phyloP scores from a whole-genome alignment of 2,329 filamentous ascomycete species.

The Alternaria incomplexa region DNA sequence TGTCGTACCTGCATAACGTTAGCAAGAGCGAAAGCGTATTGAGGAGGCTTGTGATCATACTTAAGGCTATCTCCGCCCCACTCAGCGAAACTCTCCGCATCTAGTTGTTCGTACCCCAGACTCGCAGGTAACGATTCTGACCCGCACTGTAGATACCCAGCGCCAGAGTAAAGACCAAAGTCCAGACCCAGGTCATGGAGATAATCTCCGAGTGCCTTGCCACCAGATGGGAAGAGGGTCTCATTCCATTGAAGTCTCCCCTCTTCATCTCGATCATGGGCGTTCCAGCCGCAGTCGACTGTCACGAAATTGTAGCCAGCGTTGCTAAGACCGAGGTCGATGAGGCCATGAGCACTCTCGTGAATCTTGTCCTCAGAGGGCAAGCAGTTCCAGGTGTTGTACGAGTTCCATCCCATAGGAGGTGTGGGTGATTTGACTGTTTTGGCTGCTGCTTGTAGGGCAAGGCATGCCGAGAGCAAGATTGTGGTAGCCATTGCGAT shows the following conservation, averaged over 20 bases:
- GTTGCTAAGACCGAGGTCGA: slow-evolving; percentile 58
- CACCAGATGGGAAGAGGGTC: slow-evolving; percentile 58
- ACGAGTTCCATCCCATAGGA: slow-evolving; percentile 62
- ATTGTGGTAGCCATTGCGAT: not conserved
- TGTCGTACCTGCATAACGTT: slow-evolving; percentile 40
- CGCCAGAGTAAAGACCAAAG: slow-evolving; percentile 62
- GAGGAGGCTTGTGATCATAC: slow-evolving; percentile 38
- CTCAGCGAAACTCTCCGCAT: slow-evolving; percentile 62
- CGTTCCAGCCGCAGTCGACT: slow-evolving; percentile 65
- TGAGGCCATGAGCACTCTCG: slow-evolving; percentile 60
- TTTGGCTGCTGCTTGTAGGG: slow-evolving; percentile 17
- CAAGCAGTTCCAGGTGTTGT: slow-evolving; percentile 62
- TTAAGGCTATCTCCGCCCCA: slow-evolving; percentile 55
- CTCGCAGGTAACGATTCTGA: slow-evolving; percentile 55
- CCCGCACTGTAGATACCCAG: slow-evolving; percentile 46
- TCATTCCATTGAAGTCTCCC: slow-evolving; percentile 59
- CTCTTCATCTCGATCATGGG: slow-evolving; percentile 48
- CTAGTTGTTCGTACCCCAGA: slow-evolving; percentile 61
- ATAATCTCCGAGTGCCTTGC: slow-evolving; percentile 57
- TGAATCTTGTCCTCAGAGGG: slow-evolving; percentile 58
- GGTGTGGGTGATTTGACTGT: slow-evolving; percentile 31
- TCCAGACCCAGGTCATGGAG: slow-evolving; percentile 58
- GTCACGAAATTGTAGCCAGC: slow-evolving; percentile 64
- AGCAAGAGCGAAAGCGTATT: slow-evolving; percentile 45
- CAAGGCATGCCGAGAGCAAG: slow-evolving; percentile 7